Percentiles rank a stretch among this genome's conserved stretches.
Evolutionary conservation across 257 asterid species (phyloP).

Genomic region (Mentha longifolia): DNA sequence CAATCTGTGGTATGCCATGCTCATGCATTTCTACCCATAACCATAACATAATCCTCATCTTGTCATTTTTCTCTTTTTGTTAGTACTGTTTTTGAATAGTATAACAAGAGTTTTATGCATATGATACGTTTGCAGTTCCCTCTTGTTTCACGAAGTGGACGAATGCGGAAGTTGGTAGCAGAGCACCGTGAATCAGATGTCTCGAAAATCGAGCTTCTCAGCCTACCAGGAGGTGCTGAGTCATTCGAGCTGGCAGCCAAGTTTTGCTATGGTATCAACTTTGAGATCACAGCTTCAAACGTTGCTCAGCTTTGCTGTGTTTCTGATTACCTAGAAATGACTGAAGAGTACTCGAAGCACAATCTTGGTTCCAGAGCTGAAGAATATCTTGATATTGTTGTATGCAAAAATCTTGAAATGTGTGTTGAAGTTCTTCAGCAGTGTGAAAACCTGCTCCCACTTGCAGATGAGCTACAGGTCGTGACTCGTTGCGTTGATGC

Average conservation of each 20-base stretch:
- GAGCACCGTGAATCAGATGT: constrained; percentile 75
- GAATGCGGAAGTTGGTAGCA: constrained; percentile 77
- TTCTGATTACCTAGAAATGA: constrained; percentile 89
- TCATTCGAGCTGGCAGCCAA: constrained; percentile 89
- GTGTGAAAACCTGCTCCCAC: constrained; percentile 84
- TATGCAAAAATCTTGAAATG: constrained; percentile 80
- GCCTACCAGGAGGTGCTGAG: constrained; percentile 90
- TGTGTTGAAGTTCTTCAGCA: constrained; percentile 82
- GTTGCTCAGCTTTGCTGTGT: constrained; percentile 82
- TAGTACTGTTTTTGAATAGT: background rate
- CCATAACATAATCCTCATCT: background rate
- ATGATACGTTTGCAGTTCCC: constrained; percentile 71
- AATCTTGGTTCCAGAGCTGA: constrained; percentile 79
- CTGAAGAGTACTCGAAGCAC: constrained; percentile 77
- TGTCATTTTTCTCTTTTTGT: background rate
- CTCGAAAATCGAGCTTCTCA: constrained; percentile 66
- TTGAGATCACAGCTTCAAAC: constrained; percentile 82
- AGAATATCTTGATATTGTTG: constrained; percentile 73
- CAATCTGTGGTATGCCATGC: background rate
- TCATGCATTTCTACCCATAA: background rate
- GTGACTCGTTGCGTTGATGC: constrained; percentile 77
- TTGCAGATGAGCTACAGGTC: constrained; percentile 79
- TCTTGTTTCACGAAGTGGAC: constrained; percentile 90
- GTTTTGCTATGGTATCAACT: constrained; percentile 88
- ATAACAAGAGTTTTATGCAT: constrained; percentile 1